phyloP scores from a whole-genome alignment of 2,329 filamentous ascomycete genomes.

The Thelonectria discophora region DNA sequence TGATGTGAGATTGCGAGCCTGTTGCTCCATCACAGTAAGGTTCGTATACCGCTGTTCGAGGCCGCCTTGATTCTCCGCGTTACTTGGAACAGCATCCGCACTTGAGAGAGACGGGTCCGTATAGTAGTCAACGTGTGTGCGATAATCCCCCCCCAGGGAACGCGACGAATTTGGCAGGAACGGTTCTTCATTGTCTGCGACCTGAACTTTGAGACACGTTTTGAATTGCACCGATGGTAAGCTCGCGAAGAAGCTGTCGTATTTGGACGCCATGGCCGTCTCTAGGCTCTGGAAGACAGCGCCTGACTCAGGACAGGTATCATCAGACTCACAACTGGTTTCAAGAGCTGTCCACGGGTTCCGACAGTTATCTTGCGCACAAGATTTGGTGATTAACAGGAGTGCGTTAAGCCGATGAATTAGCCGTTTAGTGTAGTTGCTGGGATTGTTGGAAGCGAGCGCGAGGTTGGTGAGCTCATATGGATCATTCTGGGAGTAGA shows the following conservation, averaged over 20 bases:
- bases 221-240: constrained; percentile 22
- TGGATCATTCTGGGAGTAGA: constrained; percentile 7
- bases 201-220: constrained; percentile 24
- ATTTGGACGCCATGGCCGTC: constrained; percentile 14
- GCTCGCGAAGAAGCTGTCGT: constrained; percentile 22
- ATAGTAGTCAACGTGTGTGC: constrained; percentile 16
- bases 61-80: not conserved
- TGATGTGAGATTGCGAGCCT: constrained; percentile 8
- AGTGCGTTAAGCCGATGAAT: constrained; percentile 64
- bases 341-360: constrained; percentile 59
- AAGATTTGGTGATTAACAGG: constrained; percentile 67
- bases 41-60: constrained; percentile 13
- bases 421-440: constrained; percentile 36
- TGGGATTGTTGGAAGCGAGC: constrained; percentile 1
- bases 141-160: constrained; percentile 6
- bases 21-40: constrained; percentile 11
- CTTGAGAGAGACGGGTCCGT: not conserved
- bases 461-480: constrained; percentile 23
- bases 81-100: not conserved
- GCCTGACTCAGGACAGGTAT: constrained; percentile 6
- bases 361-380: constrained; percentile 60
- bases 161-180: constrained; percentile 12
- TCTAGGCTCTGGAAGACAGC: constrained; percentile 7
- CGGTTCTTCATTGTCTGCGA: constrained; percentile 18
- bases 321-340: constrained; percentile 8